Evolutionary conservation across 345 rosid species (phyloP).

Genomic region (Populus pruinosa): DNA sequence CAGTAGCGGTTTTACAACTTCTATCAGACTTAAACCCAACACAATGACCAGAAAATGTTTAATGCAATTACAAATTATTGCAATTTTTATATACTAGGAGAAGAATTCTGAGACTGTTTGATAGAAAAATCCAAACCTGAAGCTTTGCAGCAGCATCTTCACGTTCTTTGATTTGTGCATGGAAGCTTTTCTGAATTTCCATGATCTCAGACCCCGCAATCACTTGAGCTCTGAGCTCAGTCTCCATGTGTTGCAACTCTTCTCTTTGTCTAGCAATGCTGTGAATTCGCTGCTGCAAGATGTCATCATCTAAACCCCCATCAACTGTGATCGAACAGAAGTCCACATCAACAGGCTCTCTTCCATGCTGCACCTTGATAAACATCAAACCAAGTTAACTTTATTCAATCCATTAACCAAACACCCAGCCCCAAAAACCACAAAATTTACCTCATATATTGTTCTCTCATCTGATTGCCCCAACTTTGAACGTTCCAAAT

Average conservation of each 20-base stretch:
- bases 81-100: neutral
- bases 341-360: slow-evolving; percentile 58
- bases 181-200: slow-evolving; percentile 54
- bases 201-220: slow-evolving; percentile 65
- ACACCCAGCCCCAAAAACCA: slow-evolving; percentile 3
- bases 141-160: slow-evolving; percentile 57
- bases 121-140: slow-evolving; percentile 46
- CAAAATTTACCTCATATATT: slow-evolving; percentile 63
- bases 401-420: neutral
- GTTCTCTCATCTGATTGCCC: slow-evolving; percentile 75
- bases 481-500: slow-evolving; percentile 57
- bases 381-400: slow-evolving; percentile 32
- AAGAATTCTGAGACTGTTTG: neutral
- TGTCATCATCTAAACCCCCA: slow-evolving; percentile 44
- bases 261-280: slow-evolving; percentile 58
- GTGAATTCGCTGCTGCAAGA: slow-evolving; percentile 64
- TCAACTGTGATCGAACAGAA: slow-evolving; percentile 57
- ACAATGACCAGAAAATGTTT: neutral
- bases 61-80: neutral
- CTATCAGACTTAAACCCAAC: neutral
- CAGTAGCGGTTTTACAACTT: neutral
- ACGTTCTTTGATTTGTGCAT: slow-evolving; percentile 60
- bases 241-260: slow-evolving; percentile 71
- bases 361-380: slow-evolving; percentile 73
- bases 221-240: slow-evolving; percentile 72